Conservation (phyloP, 108 stramenopile genomes). For the Skeletonema costatum region DNA sequence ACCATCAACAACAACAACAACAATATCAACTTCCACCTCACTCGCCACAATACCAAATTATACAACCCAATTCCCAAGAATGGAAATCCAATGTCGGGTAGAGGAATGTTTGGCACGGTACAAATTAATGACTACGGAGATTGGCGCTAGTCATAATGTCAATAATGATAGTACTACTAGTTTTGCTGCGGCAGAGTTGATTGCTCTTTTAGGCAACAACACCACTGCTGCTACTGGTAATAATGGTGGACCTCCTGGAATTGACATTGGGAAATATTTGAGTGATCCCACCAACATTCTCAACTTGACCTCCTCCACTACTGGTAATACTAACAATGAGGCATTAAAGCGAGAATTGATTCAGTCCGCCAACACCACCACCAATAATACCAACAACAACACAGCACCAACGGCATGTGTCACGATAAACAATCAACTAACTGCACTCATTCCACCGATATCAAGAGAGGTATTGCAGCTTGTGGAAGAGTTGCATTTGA, state of each 20-base stretch:
- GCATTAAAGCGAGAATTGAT: not conserved
- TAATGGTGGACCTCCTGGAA: too few relatives aligned
- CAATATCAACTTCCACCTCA: not conserved
- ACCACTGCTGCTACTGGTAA: not conserved
- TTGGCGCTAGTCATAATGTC: not conserved
- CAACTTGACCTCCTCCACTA: not conserved
- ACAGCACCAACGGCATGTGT: conserved; percentile 28
- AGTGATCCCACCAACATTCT: conserved; percentile 20
- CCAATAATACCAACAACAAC: conserved; percentile 11
- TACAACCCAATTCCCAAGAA: conserved; percentile 40
- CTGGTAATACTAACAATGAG: not conserved
- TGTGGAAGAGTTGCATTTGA: conserved; percentile 59
- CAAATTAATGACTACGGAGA: not conserved
- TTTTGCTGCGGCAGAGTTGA: conserved; percentile 11
- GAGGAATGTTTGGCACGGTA: not conserved
- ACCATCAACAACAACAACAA: conserved; percentile 8
- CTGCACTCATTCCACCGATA: conserved; percentile 51
- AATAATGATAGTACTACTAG: not conserved
- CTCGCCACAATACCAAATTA: conserved; percentile 40
- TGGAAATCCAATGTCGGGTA: conserved; percentile 12
- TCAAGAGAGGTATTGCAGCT: conserved; percentile 50
- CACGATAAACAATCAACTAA: conserved; percentile 21
- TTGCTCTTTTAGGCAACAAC: not conserved
- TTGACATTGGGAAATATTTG: conserved; percentile 6
- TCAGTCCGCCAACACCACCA: not conserved